Evolutionary conservation across 2,329 filamentous ascomycete genomes (phyloP), one percentile per base, ranked within the genome.

Genomic region (Sporothrix luriei): DNA sequence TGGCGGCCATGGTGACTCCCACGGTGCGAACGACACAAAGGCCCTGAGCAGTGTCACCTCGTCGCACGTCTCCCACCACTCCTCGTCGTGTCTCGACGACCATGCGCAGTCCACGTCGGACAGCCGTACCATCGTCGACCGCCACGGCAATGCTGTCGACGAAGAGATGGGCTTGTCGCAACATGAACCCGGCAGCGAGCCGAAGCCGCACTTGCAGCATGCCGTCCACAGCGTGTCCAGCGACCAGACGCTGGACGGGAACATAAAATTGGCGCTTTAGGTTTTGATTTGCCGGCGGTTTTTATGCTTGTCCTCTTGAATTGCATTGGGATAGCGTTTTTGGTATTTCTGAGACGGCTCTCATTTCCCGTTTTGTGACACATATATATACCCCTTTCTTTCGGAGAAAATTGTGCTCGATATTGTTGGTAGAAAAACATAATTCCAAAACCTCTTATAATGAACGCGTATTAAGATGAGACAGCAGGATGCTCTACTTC

Each of bases 271-370:
- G 43, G 16, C 19, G 7, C 16, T 16, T 49, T 49, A 6, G 14
- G 13, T 46, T 46, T 46, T 14, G 14, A n/a, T n/a, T 48, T 19
- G 14, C 19, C 14, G 43, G 19, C 43, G n/a, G 14, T 24, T 40
- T 43, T 43, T 3, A 43, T 43, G n/a, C 14, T 57, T 7, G 6
- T 16, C 26, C 9, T n/a, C 5, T 38, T 57, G 54, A 29, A 57
- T 61, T 43, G 57, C 57, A 61, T 61, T 14, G 38, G 38, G 33
- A 40, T 16, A 33, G 57, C 57, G 57, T 61, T 61, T 57, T 57
- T 4, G 33, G 54, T 57, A n/a, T 16, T 57, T 57, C 38, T 4
- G 54, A 33, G 6, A 38, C 6, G n/a, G 51, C 51, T 13, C 11
- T 52, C n/a, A 21, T 21, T 38, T 33, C 14, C 54, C 29, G 29